These are phyloP conservation scores for Cubamyces lactineus DNA, from an alignment of 768 basidiomycete species.

Conservation along the genomic window DNA sequence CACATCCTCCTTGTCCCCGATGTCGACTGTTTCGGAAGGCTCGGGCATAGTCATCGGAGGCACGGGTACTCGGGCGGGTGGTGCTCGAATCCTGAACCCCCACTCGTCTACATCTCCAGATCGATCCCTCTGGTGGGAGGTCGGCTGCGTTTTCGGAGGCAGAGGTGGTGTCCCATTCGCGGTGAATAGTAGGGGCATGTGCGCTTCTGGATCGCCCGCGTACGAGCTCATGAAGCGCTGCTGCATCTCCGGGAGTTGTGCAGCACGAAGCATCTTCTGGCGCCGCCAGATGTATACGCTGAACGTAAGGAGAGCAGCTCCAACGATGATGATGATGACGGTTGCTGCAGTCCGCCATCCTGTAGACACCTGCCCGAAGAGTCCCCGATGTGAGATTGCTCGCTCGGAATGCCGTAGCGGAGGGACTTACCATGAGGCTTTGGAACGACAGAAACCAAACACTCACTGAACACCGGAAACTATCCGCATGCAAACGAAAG, in stretches of 20 bases:
- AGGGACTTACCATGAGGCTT: slow-evolving; percentile 8
- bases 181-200: slow-evolving; percentile 8
- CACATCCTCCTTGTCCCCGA: background rate
- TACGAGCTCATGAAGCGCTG: slow-evolving; percentile 16
- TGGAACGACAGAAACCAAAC: background rate
- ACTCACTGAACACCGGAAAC: background rate
- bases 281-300: slow-evolving; percentile 14
- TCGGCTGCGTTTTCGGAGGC: slow-evolving; percentile 12
- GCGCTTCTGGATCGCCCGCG: slow-evolving; percentile 15
- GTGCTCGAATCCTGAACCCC: slow-evolving; percentile 7
- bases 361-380: slow-evolving; percentile 15
- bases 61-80: slow-evolving; percentile 11
- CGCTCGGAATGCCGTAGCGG: background rate
- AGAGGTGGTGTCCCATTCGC: background rate
- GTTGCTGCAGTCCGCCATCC: slow-evolving; percentile 22
- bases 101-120: slow-evolving; percentile 7
- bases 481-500: background rate
- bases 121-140: background rate
- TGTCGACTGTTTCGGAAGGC: background rate
- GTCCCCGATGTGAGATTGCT: background rate
- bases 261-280: slow-evolving; percentile 8
- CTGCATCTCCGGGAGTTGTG: slow-evolving; percentile 14
- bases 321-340: slow-evolving; percentile 20
- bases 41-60: slow-evolving; percentile 11
- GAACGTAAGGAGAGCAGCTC: slow-evolving; percentile 20